These are phyloP conservation scores for Guadua angustifolia DNA, from an alignment of 176 grass and related monocot species.

Conservation along the genomic window DNA sequence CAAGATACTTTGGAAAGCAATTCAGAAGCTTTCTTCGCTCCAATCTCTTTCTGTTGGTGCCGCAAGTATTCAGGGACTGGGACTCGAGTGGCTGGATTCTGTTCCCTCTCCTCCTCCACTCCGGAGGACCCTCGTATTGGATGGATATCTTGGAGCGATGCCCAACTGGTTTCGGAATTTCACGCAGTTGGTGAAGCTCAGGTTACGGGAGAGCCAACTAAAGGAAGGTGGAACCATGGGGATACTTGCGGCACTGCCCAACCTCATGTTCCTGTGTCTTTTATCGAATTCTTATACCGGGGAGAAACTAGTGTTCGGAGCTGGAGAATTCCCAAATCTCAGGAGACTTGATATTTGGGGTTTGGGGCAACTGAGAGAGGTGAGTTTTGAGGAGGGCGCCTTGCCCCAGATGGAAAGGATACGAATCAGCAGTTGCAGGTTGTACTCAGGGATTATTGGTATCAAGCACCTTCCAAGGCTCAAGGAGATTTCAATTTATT, in stretches of 20 bases:
- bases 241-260: conserved; percentile 26
- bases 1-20: neutral
- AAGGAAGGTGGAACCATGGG: neutral
- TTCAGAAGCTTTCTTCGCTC: conserved; percentile 15
- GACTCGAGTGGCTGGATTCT: neutral
- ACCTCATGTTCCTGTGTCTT: neutral
- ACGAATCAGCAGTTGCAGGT: neutral
- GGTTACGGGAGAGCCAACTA: accelerated
- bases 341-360: accelerated
- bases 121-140: neutral
- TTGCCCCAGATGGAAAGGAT: conserved; percentile 6
- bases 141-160: neutral
- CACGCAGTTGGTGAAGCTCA: conserved; percentile 6
- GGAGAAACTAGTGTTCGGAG: neutral
- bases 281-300: no score
- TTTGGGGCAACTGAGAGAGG: accelerated
- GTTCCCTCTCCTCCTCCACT: neutral
- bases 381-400: neutral
- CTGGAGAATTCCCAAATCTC: neutral
- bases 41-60: no score
- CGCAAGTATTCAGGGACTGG: no score
- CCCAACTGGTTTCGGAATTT: neutral
- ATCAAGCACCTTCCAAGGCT: neutral
- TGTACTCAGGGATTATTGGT: conserved; percentile 1
- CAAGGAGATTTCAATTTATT: neutral